Evolutionary conservation across 768 basidiomycete species (phyloP), one percentile per base, ranked within the genome.

Genomic region (Pleurotus sapidus): DNA sequence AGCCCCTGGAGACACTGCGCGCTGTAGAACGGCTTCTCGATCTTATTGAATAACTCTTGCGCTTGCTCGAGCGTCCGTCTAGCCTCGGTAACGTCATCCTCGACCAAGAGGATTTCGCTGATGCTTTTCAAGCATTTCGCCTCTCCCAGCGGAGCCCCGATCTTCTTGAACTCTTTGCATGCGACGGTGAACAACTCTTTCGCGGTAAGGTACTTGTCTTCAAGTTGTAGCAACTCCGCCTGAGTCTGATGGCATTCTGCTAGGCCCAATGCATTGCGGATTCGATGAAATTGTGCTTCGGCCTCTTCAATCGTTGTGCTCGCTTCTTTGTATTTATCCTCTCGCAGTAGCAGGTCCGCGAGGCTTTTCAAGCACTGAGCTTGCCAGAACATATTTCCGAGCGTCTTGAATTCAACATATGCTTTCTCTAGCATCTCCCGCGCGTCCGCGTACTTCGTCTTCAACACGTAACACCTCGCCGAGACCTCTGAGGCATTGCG

Each of bases 321-420:
- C 0, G 61, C 61, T 23, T 24, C 56, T 14, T 30, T 6, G 39
- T 57, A 42, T 9, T 60, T 55, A 45, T 61, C 43, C n/a, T 37
- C 55, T 24, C 50, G 49, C 3, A 49, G 42, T n/a, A 24, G 53
- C 39, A 38, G 15, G 25, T 62, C 60, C 9, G 34, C 61, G 11
- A 60, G 51, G 3, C 30, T 39, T 42, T 61, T 57, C 46, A 58
- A 47, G 53, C 4, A 34, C 23, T 63, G 60, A 9, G 48, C 61
- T 40, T 58, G 61, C 51, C 51, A 54, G 24, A 17, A 54, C 39
- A 54, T 39, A 54, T 54, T 54, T n/a, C 51, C 51, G 12, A 54
- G 39, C 24, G 39, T 54, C 51, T 54, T 42, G 51, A 54, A 54
- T 8, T 54, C 51, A 3, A 12, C 18, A 8, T 42, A 38, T 18